Base-by-base conservation (phyloP, 257 asterid genomes). In the Gentiana straminea region DNA sequence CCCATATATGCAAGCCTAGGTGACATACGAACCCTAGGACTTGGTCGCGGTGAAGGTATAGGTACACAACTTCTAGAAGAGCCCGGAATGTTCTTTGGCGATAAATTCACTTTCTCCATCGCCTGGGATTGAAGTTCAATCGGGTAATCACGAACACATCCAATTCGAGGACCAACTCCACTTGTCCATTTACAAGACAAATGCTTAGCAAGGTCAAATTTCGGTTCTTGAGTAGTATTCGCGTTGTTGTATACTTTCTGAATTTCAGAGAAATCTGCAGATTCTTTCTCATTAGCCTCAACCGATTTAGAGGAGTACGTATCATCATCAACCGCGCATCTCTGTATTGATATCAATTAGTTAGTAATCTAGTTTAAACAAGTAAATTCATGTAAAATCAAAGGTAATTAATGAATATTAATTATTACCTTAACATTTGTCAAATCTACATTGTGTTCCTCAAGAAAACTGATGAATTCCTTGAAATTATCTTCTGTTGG, bases 401-500 rank as follows among this genome's bases (percentile, higher is more conserved):
- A 24, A 24, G 24, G 24, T 24, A 24, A 24, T 24, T 24, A 0
- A 24, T 24, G 24, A 24, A 24, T 24, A 24, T 24, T 15, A 15
- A 15, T 15, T 24, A 24, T 24, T 80, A 87, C 96, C 87, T 84
- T 77, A 63, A 90, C 96, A 66, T 72, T 72, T 35, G 62, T 64
- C 58, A 90, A 94, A 64, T 86, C 89, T 39, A 84, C 82, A 38
- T 80, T 63, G 64, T 74, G 80, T 57, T 90, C 96, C 57, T 37
- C 67, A 33, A 90, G 79, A 70, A 86, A 90, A 33, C 82, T 71
- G 63, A 77, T 49, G 58, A 86, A 79, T 50, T 90, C 95, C 63
- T 81, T 81, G 54, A 90, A 90, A 61, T 86, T 90, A 61, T 90
- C 98, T 6, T 82, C 80, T 4, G 98, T 90, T 8, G 96, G 96